These are phyloP conservation scores for Elaeis guineensis DNA, from an alignment of 176 grass and related monocot species.

Conservation along the genomic window DNA sequence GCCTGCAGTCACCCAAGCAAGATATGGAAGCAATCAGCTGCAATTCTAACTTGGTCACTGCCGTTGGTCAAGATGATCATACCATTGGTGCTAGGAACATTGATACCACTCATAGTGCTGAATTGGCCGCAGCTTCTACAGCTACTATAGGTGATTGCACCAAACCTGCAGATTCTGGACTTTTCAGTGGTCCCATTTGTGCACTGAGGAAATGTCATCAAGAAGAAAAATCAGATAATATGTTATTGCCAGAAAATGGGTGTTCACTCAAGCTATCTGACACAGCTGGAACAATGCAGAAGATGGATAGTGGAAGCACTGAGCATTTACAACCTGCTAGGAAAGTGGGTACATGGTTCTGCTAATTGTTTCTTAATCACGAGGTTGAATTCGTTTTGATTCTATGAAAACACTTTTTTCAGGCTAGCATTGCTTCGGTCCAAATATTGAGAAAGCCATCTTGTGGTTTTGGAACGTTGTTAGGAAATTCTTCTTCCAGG, in stretches of 20 bases:
- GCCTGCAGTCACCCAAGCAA: neutral
- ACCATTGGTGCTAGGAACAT: no score
- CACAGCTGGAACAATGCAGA: conserved; percentile 19
- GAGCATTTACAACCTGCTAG: conserved; percentile 12
- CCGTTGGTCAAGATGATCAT: no score
- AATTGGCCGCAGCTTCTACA: no score
- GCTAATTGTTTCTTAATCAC: conserved; percentile 4
- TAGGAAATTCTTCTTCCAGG: conserved; percentile 39
- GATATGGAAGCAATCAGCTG: neutral
- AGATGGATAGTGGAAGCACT: conserved; percentile 22
- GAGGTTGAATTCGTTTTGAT: neutral
- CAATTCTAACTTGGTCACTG: neutral
- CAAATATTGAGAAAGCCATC: conserved; percentile 35
- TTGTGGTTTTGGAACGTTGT: conserved; percentile 42
- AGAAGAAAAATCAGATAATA: conserved; percentile 1
- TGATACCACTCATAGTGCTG: no score
- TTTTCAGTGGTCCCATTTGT: neutral
- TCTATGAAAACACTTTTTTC: neutral
- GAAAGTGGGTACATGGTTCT: conserved; percentile 18
- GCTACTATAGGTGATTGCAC: no score
- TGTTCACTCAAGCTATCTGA: neutral
- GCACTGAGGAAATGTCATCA: neutral
- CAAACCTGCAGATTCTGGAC: no score
- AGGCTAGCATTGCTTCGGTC: conserved; percentile 23
- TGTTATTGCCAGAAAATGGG: conserved; percentile 7